Evolutionary conservation across 805 yeast genomes (phyloP).

Genomic region (Metschnikowia kofuensis): DNA sequence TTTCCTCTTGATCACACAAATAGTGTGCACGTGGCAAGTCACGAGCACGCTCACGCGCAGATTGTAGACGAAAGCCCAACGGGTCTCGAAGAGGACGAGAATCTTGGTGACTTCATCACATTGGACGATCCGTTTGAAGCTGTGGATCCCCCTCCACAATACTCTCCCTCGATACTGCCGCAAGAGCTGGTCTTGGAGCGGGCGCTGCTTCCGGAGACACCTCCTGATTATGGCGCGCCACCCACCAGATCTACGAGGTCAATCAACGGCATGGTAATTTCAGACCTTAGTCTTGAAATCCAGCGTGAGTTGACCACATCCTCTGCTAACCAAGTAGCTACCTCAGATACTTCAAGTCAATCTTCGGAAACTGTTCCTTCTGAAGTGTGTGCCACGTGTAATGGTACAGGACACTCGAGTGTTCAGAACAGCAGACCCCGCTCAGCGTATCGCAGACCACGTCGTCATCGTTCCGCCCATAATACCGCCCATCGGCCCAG

Average conservation of each 20-base stretch:
- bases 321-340: neutral
- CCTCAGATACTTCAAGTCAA: neutral
- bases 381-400: neutral
- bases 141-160: neutral
- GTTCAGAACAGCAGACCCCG: neutral
- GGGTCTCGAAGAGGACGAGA: neutral
- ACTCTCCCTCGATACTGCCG: neutral
- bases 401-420: neutral
- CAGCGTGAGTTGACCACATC: neutral
- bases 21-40: too few relatives aligned
- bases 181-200: neutral
- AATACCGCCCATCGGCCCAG: neutral
- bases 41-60: too few relatives aligned
- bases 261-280: neutral
- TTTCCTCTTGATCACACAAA: too few relatives aligned
- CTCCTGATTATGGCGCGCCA: slow-evolving; percentile 1
- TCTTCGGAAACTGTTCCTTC: neutral
- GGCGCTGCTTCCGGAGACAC: neutral
- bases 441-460: neutral
- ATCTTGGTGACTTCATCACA: neutral
- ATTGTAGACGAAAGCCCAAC: neutral
- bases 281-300: too few relatives aligned
- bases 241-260: neutral
- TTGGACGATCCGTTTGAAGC: neutral
- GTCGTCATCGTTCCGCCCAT: neutral